phyloP scores from a whole-genome alignment of 345 rosid species.

The Cardiospermum halicacabum region DNA sequence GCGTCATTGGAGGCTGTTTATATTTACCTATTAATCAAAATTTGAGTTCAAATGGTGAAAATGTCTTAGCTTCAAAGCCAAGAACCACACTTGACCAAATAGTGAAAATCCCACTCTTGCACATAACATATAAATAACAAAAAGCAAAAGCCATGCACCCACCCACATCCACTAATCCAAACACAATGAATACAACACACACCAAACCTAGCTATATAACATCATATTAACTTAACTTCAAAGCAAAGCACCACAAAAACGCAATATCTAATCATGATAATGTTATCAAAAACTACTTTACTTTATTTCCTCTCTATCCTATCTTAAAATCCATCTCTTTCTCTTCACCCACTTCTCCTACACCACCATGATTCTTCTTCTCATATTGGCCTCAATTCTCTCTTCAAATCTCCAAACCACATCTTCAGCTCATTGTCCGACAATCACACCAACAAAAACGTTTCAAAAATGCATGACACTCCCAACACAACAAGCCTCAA shows the following conservation, averaged over 20 bases:
- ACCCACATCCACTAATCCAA: not conserved
- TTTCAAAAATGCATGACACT: slow-evolving; percentile 74
- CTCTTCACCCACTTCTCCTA: not conserved
- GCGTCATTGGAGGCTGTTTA: not conserved
- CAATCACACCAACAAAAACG: slow-evolving; percentile 45
- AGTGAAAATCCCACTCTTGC: not conserved
- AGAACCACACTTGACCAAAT: slow-evolving; percentile 14
- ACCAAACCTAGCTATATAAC: slow-evolving; percentile 7
- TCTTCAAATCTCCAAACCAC: slow-evolving; percentile 23
- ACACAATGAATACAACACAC: not conserved
- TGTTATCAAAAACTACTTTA: slow-evolving; percentile 17
- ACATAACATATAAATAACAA: not conserved
- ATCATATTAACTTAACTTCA: slow-evolving; percentile 33
- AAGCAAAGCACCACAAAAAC: slow-evolving; percentile 35
- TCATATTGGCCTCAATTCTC: slow-evolving; percentile 24
- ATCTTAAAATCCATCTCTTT: not conserved
- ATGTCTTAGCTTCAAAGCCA: slow-evolving; percentile 53
- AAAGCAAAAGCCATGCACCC: not conserved
- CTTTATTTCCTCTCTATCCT: not conserved
- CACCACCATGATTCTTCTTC: slow-evolving; percentile 18
- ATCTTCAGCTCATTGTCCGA: slow-evolving; percentile 53
- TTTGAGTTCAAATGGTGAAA: too few relatives aligned
- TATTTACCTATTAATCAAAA: too few relatives aligned
- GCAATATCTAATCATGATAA: slow-evolving; percentile 12
- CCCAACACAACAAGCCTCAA: slow-evolving; percentile 90